Base-by-base conservation (phyloP, 164 flowering plant genomes). In the Vitis rotundifolia region DNA sequence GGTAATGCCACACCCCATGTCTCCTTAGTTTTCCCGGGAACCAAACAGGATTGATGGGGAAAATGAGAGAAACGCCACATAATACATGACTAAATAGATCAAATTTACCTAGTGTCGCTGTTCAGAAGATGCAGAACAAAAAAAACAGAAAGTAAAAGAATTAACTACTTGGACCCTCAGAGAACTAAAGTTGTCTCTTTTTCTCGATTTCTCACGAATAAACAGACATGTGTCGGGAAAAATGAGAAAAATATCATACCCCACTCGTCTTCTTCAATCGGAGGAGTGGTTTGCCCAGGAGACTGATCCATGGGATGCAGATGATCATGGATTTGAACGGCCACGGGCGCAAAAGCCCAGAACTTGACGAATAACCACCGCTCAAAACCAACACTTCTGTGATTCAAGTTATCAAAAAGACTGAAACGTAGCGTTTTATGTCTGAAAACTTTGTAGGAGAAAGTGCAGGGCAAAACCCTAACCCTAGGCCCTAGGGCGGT, bases 241-340 rank as follows among this genome's bases (percentile, higher is more conserved):
- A n/a, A 5, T 19, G 12, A 57, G 52, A 5, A 3, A 53, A 15
- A 29, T 11, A 4, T 9, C 37, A 54, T 84, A 88, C 94, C 94
- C 94, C 94, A 90, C 77, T 88, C 91, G 70, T 89, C 90, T 70
- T 86, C 91, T 82, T 85, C 87, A 55, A 78, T 50, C 48, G 81
- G 70, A 71, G 82, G 81, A 82, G 83, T 77, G 80, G 86, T 59
- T 59, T 69, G 89, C 68, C 72, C 74, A 66, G 84, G 74, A 75
- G 86, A 82, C 12, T 76, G 80, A 75, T 88, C 91, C 94, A 89
- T 89, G 68, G 73, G 72, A 72, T 68, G 70, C 78, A 55, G 83
- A 83, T 18, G 88, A 83, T 82, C 92, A 88, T 88, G 81, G 90
- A 86, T 83, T 78, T 86, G 79, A 69, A 68, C 68, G 68, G 69